Conservation (phyloP, 257 asterid genomes). For the Voacanga thouarsii region DNA sequence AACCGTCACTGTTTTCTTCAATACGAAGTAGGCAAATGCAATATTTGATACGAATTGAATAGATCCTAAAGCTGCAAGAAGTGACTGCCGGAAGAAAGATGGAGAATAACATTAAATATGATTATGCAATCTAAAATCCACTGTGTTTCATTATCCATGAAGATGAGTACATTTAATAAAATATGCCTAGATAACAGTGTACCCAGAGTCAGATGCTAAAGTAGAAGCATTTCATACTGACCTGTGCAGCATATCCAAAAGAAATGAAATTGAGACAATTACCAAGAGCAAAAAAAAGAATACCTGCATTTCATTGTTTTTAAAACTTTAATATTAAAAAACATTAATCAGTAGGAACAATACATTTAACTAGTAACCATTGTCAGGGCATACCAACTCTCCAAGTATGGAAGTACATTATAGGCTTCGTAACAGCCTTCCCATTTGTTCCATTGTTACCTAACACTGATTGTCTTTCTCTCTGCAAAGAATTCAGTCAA, state of each 20-base stretch:
- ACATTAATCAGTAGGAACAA: not conserved
- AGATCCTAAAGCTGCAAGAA: constrained; percentile 97
- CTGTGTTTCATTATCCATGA: not conserved
- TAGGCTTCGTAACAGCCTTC: constrained; percentile 67
- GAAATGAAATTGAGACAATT: constrained; percentile 93
- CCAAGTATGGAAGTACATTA: constrained; percentile 84
- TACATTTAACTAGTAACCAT: not conserved
- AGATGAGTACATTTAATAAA: not conserved
- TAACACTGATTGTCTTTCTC: constrained; percentile 55
- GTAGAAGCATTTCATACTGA: constrained; percentile 27
- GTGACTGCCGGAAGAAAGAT: constrained; percentile 57
- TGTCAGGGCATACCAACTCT: constrained; percentile 63
- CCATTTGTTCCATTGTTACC: constrained; percentile 56
- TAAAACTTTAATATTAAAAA: not conserved
- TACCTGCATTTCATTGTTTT: constrained; percentile 49
- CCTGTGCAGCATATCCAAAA: constrained; percentile 99
- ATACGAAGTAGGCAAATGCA: constrained; percentile 80
- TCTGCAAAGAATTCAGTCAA: constrained; percentile 45
- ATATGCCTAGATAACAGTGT: not conserved
- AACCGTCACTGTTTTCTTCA: constrained; percentile 77
- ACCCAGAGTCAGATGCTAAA: not conserved
- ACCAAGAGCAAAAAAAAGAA: constrained; percentile 74
- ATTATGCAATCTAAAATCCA: not conserved
- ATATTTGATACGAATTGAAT: constrained; percentile 92
- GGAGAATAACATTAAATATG: not conserved